phyloP scores from a whole-genome alignment of 2,329 filamentous ascomycete genomes.

The Sclerotinia spermophila region DNA sequence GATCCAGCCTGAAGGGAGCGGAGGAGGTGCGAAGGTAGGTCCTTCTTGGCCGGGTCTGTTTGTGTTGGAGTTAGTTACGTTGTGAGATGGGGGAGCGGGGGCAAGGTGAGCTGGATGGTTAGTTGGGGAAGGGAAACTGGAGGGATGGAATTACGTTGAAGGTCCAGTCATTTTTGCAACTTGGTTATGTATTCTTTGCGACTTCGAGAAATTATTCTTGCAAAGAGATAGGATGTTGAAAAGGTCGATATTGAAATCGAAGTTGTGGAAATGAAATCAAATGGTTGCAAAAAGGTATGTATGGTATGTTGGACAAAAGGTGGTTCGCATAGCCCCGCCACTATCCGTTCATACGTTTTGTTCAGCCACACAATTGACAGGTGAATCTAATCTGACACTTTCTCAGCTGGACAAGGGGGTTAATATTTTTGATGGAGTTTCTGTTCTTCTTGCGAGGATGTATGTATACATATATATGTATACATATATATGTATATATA shows the following conservation, averaged over 20 bases:
- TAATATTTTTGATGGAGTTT: neutral
- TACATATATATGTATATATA: no score
- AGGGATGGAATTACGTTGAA: conserved; percentile 28
- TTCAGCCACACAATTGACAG: conserved; percentile 7
- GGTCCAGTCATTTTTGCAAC: conserved; percentile 32
- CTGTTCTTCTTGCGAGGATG: neutral
- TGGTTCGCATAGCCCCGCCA: conserved; percentile 10
- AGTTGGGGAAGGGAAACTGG: conserved; percentile 12
- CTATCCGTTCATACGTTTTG: neutral
- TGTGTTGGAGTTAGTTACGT: conserved; percentile 2
- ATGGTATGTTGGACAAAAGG: conserved; percentile 1
- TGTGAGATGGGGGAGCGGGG: neutral
- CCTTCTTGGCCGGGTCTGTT: conserved; percentile 38
- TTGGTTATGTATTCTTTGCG: neutral
- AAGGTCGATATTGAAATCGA: neutral
- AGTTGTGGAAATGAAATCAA: neutral
- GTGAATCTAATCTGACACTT: neutral
- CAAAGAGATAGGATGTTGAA: neutral
- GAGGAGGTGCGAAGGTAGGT: conserved; percentile 46
- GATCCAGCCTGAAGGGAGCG: conserved; percentile 63
- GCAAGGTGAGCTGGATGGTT: no score
- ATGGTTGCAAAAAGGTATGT: neutral
- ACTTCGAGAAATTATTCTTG: neutral
- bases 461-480: neutral
- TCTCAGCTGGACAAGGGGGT: conserved; percentile 4